Percentiles rank a stretch among this genome's conserved stretches.
These are phyloP conservation scores for Phytophthora boehmeriae DNA, from an alignment of 352 stramenopile genomes.

Conservation along the genomic window DNA sequence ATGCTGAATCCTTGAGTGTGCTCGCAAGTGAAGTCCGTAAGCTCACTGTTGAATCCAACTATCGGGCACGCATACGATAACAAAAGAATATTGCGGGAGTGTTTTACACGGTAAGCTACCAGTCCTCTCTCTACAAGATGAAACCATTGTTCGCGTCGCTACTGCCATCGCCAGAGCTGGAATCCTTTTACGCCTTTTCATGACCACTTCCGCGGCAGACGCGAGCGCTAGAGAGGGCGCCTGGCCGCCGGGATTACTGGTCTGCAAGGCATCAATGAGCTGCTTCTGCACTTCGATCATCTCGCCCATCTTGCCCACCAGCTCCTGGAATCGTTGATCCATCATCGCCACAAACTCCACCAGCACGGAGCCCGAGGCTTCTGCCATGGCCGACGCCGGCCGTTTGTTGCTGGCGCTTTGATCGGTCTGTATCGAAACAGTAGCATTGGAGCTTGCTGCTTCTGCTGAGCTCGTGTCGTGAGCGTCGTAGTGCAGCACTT, in stretches of 20 bases:
- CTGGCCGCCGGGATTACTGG: conserved; percentile 36
- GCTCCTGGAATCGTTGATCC: conserved; percentile 75
- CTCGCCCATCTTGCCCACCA: conserved; percentile 76
- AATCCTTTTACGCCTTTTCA: conserved; percentile 54
- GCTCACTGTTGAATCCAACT: too few species aligned
- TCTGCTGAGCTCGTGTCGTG: background rate
- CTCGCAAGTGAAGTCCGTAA: too few species aligned
- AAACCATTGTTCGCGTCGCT: conserved; percentile 16
- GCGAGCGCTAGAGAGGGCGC: conserved; percentile 37
- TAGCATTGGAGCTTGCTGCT: background rate
- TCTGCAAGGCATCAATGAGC: conserved; percentile 64
- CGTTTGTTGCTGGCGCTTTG: conserved; percentile 36
- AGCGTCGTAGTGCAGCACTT: conserved; percentile 11
- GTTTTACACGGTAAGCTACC: too few species aligned
- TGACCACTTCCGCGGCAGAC: conserved; percentile 37
- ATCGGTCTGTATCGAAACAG: background rate
- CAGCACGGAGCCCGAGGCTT: conserved; percentile 39
- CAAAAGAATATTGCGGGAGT: too few species aligned
- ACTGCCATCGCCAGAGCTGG: conserved; percentile 5
- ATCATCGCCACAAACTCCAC: conserved; percentile 68
- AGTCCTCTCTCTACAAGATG: conserved; percentile 20
- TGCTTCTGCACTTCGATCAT: conserved; percentile 79
- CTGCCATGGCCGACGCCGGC: conserved; percentile 22
- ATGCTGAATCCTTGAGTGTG: too few species aligned
- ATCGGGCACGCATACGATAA: too few species aligned